Evolutionary conservation across 352 stramenopile genomes (phyloP), one percentile per base, ranked within the genome.

Genomic region (Globisporangium nagaii): DNA sequence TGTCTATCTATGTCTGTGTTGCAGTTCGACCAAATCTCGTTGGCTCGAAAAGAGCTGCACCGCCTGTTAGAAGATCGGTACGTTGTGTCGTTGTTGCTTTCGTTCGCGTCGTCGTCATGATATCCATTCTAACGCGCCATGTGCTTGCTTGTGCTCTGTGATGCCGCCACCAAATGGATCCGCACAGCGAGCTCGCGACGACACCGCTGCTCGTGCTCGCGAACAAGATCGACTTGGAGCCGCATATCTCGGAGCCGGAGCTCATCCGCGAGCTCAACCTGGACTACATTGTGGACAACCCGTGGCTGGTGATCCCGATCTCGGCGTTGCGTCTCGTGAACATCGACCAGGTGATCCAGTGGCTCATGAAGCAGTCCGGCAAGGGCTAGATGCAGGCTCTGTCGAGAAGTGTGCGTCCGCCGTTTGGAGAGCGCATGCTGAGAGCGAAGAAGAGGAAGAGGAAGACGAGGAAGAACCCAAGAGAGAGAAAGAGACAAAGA

Each of bases 221-320:
- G n/a, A 99, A 99, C 83, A 99, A 99, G 74, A 98, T 99, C 65
- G 96, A 99, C 82, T 81, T 99, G 65, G 78, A 97, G 62, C 95
- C 95, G 57, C 86, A 96, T 53, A 91, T 96, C 53, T 93, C 82
- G 34, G 86, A 96, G 69, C 81, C 84, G 15, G 86, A 96, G 60
- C 75, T 95, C 44, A 96, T 96, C 49, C 81, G 96, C 46, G 90
- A 98, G 71, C 79, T 99, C 49, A 98, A 98, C 73, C 75, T 99
- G 63, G 97, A 99, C 72, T 98, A 99, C 79, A 97, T 99, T 44
- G 94, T 98, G 65, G 96, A 98, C 65, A 98, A 98, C 58, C 96
- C 96, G 39, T 99, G 96, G 96, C 96, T 99, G 56, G 92, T 99
- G 41, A 97, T 99, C 61, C 96, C 96, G 34, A 98, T 98, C 71